Evolutionary conservation across 1,284 basidiomycete genomes (phyloP), one percentile per base, ranked within the genome.

Genomic region (Leccinum pachyderme): DNA sequence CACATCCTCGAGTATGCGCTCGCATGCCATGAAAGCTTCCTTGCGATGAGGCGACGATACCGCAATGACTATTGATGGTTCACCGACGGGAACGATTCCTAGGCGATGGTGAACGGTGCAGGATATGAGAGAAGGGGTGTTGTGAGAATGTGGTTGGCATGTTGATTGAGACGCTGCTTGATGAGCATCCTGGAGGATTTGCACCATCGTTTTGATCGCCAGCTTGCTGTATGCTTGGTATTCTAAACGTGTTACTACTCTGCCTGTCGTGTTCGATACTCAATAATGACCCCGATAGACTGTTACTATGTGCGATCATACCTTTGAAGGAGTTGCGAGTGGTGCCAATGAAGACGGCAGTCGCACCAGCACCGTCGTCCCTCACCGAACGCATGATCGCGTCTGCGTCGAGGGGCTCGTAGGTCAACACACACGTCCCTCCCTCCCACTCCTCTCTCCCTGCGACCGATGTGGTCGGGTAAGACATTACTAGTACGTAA

Each of bases 11-110:
- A 95, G 77, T 57, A 93, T 82, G 67, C 76, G 83, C 70, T 94
- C 92, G 65, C 90, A 92, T 12, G 86, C 86, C 48, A 78, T 72
- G 67, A 94, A 94, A 3, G 91, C 85, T 65, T 91, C 89, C 61
- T 84, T 86, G 27, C 93, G 79, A 72, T 93, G 93, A 22, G 91
- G 88, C n/a, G 87, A 87, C 9, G 90, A 90, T 7, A 93, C 90
- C 2, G 89, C 90, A 55, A 95, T 86, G 49, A 94, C 84, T 59
- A 94, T 92, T 11, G 89, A 92, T 22, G 88, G 81, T 65, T 93
- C 81, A 13, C 88, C 89, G 5, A 93, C 87, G 7, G 85, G 83
- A 5, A 93, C 91, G 15, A 74, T 73, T 24, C 93, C 92, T 27
- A 95, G 75, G n/a, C 92, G 81, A 70, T 96, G 93, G 59, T 89